Evolutionary conservation across 2,329 filamentous ascomycete genomes (phyloP), one percentile per base, ranked within the genome.

Genomic region (Colletotrichum destructivum): DNA sequence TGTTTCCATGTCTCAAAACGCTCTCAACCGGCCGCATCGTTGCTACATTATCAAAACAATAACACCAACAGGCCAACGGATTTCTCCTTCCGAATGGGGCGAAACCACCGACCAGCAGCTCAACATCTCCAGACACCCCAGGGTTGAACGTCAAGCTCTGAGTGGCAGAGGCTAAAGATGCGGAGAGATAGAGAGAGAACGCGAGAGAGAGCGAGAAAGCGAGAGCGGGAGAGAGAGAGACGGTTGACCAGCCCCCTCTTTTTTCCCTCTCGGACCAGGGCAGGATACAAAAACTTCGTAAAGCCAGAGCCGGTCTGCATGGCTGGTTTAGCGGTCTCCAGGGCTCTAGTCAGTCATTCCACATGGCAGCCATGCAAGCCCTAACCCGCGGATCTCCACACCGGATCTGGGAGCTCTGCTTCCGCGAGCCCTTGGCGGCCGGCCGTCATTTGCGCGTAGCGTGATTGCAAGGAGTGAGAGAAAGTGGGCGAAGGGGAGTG

Each of bases 341-440:
- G 26, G 4, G 26, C 26, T 26, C 64, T 59, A 68, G 57, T 62
- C 64, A 59, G 51, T 35, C 44, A 62, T 73, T 49, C 71, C 71
- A 73, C 71, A 73, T 73, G 71, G 71, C 71, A 73, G 69, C 71
- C 71, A 71, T 72, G 71, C 64, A 64, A 63, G 71, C 55, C 62
- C 66, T 65, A 60, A 70, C 38, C 69, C 44, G 26, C 59, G 63
- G 52, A 42, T 68, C 64, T 57, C 69, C 69, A 71, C 69, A 31
- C 57, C 69, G 69, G 69, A 71, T 71, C 69, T 71, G 57, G 52
- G 64, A 68, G 38, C 46, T 21, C 42, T 66, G 57, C 62, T 73
- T 73, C 71, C 71, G 62, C 67, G 71, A 62, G 60, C 31, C 40
- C 69, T 71, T 68, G 69, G 57, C 69, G 35, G 26, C 47, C 64